Percentiles rank a stretch among this genome's conserved stretches.
Evolutionary conservation across 331 rosid genomes (phyloP).

Genomic region (Pyracantha coccinea): DNA sequence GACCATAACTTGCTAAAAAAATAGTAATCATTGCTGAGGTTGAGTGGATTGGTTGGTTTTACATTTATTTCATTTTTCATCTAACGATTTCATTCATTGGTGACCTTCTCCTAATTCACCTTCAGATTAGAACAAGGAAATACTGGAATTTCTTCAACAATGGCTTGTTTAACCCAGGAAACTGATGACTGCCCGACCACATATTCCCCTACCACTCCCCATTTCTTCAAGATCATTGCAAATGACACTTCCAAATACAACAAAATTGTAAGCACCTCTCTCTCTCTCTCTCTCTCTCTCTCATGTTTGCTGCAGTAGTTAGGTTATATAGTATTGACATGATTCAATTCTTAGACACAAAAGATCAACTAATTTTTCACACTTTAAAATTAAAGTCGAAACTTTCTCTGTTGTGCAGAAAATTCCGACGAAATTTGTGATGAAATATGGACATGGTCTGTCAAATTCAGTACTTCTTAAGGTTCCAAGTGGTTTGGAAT

Average conservation of each 20-base stretch:
- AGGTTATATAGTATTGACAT: not conserved
- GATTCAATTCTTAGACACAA: not conserved
- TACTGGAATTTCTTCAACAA: not conserved
- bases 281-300: not conserved
- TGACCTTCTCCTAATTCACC: too few species aligned
- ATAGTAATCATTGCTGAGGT: too few species aligned
- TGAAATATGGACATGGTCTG: slow-evolving; percentile 17
- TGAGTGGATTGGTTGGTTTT: too few species aligned
- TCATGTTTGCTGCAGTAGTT: not conserved
- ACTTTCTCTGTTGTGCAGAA: not conserved
- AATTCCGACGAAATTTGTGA: slow-evolving; percentile 19
- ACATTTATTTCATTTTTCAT: too few species aligned
- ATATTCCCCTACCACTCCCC: not conserved
- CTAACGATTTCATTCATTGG: too few species aligned
- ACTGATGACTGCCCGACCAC: not conserved
- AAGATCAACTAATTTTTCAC: too few species aligned
- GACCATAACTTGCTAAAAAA: too few species aligned
- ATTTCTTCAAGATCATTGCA: not conserved
- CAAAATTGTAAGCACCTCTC: not conserved
- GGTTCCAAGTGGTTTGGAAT: slow-evolving; percentile 19
- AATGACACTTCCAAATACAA: not conserved
- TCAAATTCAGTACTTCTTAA: slow-evolving; percentile 15
- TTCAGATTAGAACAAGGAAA: too few species aligned
- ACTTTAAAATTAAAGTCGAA: too few species aligned
- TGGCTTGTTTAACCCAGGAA: not conserved